Conservation (phyloP, 73 alveolate species). For the Vitrella brassicaformis region DNA sequence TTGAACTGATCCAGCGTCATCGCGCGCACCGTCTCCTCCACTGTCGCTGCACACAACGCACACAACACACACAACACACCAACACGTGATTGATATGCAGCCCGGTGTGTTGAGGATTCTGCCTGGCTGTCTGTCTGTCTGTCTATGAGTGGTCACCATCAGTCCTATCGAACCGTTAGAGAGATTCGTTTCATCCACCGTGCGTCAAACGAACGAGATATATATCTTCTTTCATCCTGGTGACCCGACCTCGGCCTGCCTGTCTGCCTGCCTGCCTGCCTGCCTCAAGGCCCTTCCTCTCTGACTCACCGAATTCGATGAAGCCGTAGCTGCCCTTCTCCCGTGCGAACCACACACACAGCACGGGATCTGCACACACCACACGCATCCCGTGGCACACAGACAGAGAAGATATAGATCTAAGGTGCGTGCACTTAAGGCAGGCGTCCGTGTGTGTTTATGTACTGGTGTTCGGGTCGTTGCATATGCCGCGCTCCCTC, state of each 20-base stretch:
- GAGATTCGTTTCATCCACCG: too few species aligned
- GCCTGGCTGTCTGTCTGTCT: too few species aligned
- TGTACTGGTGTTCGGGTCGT: background rate
- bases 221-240: too few species aligned
- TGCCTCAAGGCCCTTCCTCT: too few species aligned
- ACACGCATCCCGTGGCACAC: background rate
- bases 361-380: background rate
- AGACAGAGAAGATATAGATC: background rate
- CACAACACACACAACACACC: too few species aligned
- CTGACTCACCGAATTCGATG: background rate
- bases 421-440: background rate
- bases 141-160: too few species aligned
- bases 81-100: too few species aligned
- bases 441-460: background rate
- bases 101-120: too few species aligned
- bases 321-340: background rate
- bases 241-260: too few species aligned
- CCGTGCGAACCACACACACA: background rate
- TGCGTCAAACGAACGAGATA: too few species aligned
- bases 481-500: background rate
- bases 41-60: background rate
- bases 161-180: too few species aligned
- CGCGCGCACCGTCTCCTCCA: background rate
- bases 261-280: too few species aligned
- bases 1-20: background rate